phyloP scores from a whole-genome alignment of 116 monocot genomes.

The Dioscorea cayenensis region DNA sequence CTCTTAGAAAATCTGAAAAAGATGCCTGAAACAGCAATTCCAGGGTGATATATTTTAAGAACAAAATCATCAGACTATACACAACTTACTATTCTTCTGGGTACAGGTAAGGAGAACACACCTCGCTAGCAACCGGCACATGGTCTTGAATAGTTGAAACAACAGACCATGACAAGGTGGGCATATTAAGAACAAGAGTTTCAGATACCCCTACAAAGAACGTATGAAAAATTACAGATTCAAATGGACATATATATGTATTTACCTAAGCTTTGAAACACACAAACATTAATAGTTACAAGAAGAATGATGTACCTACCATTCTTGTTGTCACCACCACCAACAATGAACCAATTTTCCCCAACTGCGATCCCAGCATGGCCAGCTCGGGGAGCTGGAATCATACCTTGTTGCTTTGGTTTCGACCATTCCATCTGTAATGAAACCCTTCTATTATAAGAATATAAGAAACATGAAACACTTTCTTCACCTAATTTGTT shows the following conservation, averaged over 20 bases:
- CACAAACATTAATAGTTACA: too few relatives aligned
- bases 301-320: conserved; percentile 32
- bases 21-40: too few relatives aligned
- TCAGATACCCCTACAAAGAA: conserved; percentile 82
- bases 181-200: conserved; percentile 97
- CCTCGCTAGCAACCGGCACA: conserved; percentile 93
- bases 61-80: neutral
- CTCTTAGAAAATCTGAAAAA: too few relatives aligned
- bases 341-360: conserved; percentile 97
- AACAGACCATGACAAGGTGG: conserved; percentile 92
- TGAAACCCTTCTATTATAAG: neutral
- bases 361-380: conserved; percentile 92
- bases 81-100: neutral
- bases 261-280: too few relatives aligned
- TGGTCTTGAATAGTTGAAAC: conserved; percentile 80
- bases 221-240: neutral
- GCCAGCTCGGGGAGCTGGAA: conserved; percentile 87
- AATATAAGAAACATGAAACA: neutral
- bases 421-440: conserved; percentile 98
- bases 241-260: neutral
- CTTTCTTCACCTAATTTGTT: neutral
- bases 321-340: conserved; percentile 92
- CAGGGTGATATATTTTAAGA: too few relatives aligned
- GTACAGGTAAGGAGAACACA: conserved; percentile 10
- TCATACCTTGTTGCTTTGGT: conserved; percentile 78